Percentiles rank a stretch among this genome's conserved stretches.
Evolutionary conservation across 169 alveolate species (phyloP).

Genomic region (Eimeria necatrix): DNA sequence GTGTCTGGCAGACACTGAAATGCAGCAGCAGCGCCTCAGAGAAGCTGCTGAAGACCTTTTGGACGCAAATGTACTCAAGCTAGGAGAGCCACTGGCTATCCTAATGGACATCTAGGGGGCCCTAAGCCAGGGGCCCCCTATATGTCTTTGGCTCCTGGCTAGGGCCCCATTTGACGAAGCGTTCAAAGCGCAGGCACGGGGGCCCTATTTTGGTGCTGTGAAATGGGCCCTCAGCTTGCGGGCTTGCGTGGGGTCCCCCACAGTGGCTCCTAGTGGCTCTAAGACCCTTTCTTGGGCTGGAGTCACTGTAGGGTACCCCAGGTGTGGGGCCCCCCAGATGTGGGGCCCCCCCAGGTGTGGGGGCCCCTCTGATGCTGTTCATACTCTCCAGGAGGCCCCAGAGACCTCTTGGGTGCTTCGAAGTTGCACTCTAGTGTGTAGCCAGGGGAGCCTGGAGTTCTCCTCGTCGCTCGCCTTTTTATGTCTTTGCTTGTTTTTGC

Average conservation of each 20-base stretch:
- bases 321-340: too few relatives aligned
- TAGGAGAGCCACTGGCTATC: conserved; percentile 63
- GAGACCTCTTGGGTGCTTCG: too few relatives aligned
- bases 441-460: too few relatives aligned
- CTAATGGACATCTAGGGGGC: conserved; percentile 40
- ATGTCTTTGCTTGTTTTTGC: too few relatives aligned
- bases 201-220: background rate
- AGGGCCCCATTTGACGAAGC: too few relatives aligned
- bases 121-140: background rate
- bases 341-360: too few relatives aligned
- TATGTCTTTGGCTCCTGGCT: background rate
- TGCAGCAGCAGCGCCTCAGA: conserved; percentile 39
- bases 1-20: conserved; percentile 30
- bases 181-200: background rate
- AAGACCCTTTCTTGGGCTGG: too few relatives aligned
- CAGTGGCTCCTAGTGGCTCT: background rate
- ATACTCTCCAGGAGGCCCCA: too few relatives aligned
- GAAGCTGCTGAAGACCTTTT: conserved; percentile 73
- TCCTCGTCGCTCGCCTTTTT: too few relatives aligned
- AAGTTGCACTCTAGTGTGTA: too few relatives aligned
- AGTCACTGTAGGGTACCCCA: too few relatives aligned
- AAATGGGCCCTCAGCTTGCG: background rate
- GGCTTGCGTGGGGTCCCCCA: background rate
- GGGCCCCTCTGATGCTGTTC: too few relatives aligned
- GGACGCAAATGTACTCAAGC: conserved; percentile 47